Conservation (phyloP, 2,329 filamentous ascomycete genomes). For the Rugonectria rugulosa region DNA sequence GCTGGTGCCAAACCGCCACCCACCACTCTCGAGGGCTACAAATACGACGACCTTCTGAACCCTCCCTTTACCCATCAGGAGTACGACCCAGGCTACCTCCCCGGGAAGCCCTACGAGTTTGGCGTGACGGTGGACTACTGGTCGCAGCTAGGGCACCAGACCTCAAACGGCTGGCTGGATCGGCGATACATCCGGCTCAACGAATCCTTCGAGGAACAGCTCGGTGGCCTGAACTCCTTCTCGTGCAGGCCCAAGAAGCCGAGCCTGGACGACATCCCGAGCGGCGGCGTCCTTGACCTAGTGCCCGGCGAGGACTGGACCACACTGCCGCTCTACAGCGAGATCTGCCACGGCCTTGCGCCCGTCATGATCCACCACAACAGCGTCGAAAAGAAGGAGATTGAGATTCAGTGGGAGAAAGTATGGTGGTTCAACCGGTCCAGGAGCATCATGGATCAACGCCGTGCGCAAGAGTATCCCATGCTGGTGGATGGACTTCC, state of each 20-base stretch:
- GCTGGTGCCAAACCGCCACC: constrained; percentile 30
- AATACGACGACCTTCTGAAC: constrained; percentile 32
- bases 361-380: constrained; percentile 43
- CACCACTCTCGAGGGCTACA: constrained; percentile 21
- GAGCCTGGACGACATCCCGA: constrained; percentile 24
- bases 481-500: constrained; percentile 26
- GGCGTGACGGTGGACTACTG: constrained; percentile 41
- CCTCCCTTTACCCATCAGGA: constrained; percentile 36
- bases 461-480: constrained; percentile 17
- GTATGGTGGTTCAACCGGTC: constrained; percentile 36
- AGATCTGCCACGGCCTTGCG: constrained; percentile 38
- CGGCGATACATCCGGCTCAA: constrained; percentile 34
- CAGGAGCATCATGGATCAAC: constrained; percentile 28
- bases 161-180: constrained; percentile 34
- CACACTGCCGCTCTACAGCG: constrained; percentile 37
- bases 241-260: constrained; percentile 32
- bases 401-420: constrained; percentile 35
- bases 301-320: constrained; percentile 32
- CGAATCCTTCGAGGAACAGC: constrained; percentile 28
- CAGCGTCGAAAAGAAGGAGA: constrained; percentile 28
- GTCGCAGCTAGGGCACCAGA: constrained; percentile 37
- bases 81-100: constrained; percentile 27
- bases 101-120: constrained; percentile 33
- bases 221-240: constrained; percentile 29
- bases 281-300: constrained; percentile 4